These are phyloP conservation scores for Clitopilus hobsonii DNA, from an alignment of 768 basidiomycete genomes.

Conservation along the genomic window DNA sequence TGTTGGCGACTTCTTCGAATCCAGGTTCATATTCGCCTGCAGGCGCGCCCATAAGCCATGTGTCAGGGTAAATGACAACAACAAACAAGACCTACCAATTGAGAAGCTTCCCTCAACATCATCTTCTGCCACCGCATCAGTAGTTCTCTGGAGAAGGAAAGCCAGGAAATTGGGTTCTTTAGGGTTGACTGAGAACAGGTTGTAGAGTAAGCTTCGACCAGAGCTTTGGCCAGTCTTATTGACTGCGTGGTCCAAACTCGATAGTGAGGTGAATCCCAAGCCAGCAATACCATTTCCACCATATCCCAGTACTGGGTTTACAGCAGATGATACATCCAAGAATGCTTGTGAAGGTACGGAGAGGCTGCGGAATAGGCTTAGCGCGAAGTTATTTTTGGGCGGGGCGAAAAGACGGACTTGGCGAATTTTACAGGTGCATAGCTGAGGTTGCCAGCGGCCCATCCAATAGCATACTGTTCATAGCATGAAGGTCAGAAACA, in stretches of 20 bases:
- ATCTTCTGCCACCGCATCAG: slow-evolving; percentile 42
- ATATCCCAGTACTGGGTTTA: slow-evolving; percentile 70
- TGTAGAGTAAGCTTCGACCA: slow-evolving; percentile 72
- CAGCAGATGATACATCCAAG: slow-evolving; percentile 56
- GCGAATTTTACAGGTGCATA: slow-evolving; percentile 66
- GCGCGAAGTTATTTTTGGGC: background rate
- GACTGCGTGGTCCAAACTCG: slow-evolving; percentile 59
- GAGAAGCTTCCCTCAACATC: slow-evolving; percentile 66
- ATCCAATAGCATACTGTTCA: slow-evolving; percentile 79
- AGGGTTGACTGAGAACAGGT: slow-evolving; percentile 66
- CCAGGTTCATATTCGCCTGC: slow-evolving; percentile 63
- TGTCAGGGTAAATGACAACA: background rate
- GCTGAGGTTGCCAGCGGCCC: slow-evolving; percentile 62
- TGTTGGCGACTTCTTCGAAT: slow-evolving; percentile 57
- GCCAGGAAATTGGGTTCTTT: slow-evolving; percentile 77
- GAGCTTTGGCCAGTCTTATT: slow-evolving; percentile 52
- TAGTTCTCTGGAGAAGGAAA: slow-evolving; percentile 63
- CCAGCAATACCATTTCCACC: slow-evolving; percentile 72
- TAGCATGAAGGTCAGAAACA: slow-evolving; percentile 2
- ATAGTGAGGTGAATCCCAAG: slow-evolving; percentile 75
- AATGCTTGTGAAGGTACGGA: slow-evolving; percentile 66
- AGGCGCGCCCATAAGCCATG: slow-evolving; percentile 2
- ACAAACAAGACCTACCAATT: slow-evolving; percentile 44
- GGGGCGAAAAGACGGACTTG: slow-evolving; percentile 38
- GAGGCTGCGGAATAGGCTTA: slow-evolving; percentile 36